Conservation (phyloP, 768 basidiomycete species). For the Boletus tomentosulus region DNA sequence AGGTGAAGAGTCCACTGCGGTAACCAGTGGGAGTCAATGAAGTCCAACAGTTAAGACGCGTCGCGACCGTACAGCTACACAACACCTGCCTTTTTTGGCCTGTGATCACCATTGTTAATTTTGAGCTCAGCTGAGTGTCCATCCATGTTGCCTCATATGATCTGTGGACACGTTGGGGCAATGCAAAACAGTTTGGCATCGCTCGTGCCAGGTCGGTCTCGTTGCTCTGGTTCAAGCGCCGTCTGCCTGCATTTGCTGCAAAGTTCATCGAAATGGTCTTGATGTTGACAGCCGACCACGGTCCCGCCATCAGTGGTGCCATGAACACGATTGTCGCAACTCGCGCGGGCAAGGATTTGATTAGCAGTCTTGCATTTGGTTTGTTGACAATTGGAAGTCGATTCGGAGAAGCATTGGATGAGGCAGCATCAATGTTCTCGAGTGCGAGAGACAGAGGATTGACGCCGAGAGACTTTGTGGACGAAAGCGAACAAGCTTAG, state of each 20-base stretch:
- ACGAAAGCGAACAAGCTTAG: conserved; percentile 90
- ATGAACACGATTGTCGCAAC: conserved; percentile 99
- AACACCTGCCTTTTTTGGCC: too few relatives aligned
- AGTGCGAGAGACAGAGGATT: conserved; percentile 85
- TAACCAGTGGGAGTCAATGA: too few relatives aligned
- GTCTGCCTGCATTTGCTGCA: conserved; percentile 85
- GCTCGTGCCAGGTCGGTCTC: too few relatives aligned
- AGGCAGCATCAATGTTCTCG: conserved; percentile 95
- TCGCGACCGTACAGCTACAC: too few relatives aligned
- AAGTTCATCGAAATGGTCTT: conserved; percentile 99
- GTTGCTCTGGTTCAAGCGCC: conserved; percentile 97
- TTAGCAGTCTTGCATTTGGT: conserved; percentile 94
- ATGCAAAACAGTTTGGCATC: too few relatives aligned
- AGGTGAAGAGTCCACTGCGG: too few relatives aligned
- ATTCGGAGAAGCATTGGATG: conserved; percentile 98
- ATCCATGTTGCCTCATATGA: too few relatives aligned
- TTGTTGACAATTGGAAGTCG: conserved; percentile 96
- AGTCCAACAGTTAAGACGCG: too few relatives aligned
- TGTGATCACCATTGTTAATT: too few relatives aligned
- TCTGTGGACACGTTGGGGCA: too few relatives aligned
- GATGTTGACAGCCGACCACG: conserved; percentile 98
- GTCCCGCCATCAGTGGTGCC: conserved; percentile 91
- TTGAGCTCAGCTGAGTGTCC: too few relatives aligned
- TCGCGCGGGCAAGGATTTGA: conserved; percentile 98
- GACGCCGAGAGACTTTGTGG: conserved; percentile 98